Percentiles rank a stretch among this genome's conserved stretches.
These are phyloP conservation scores for Chlorencoelia australis DNA, from an alignment of 2,329 filamentous ascomycete species.

Conservation along the genomic window DNA sequence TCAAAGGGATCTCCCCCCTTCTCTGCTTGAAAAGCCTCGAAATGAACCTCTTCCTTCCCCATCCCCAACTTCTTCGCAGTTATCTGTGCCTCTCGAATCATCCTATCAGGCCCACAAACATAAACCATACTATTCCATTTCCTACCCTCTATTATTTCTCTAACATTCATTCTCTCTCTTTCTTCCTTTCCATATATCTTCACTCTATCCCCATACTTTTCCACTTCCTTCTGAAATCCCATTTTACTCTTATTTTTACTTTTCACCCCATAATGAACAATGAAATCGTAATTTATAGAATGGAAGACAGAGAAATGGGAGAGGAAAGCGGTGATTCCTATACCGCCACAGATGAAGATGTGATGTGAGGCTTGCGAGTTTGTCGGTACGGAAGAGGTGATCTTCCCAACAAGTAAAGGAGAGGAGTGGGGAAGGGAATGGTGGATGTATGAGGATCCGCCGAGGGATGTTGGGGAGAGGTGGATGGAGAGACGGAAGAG, in stretches of 20 bases:
- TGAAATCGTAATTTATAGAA: constrained; percentile 38
- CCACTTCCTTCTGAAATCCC: too few relatives aligned
- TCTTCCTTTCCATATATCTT: constrained; percentile 42
- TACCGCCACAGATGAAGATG: constrained; percentile 53
- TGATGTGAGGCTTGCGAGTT: constrained; percentile 42
- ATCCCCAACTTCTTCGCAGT: constrained; percentile 36
- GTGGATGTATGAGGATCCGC: constrained; percentile 53
- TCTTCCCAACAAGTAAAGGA: constrained; percentile 38
- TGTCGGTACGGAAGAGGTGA: constrained; percentile 40
- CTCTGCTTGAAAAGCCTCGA: constrained; percentile 47
- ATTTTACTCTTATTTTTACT: too few relatives aligned
- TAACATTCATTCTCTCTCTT: constrained; percentile 43
- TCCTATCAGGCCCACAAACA: constrained; percentile 46
- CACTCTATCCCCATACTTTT: constrained; percentile 32
- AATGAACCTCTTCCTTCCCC: constrained; percentile 43
- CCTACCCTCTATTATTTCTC: constrained; percentile 34
- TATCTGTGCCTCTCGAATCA: constrained; percentile 42
- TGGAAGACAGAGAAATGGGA: constrained; percentile 34
- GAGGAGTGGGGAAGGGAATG: constrained; percentile 37
- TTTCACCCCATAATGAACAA: too few relatives aligned
- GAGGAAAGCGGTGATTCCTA: constrained; percentile 58
- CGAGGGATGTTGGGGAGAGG: constrained; percentile 43
- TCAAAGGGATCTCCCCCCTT: constrained; percentile 50
- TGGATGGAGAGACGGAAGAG: constrained; percentile 49
- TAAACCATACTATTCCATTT: constrained; percentile 49